Conservation (phyloP, 164 flowering plant species). For the Tetracentron sinense region DNA sequence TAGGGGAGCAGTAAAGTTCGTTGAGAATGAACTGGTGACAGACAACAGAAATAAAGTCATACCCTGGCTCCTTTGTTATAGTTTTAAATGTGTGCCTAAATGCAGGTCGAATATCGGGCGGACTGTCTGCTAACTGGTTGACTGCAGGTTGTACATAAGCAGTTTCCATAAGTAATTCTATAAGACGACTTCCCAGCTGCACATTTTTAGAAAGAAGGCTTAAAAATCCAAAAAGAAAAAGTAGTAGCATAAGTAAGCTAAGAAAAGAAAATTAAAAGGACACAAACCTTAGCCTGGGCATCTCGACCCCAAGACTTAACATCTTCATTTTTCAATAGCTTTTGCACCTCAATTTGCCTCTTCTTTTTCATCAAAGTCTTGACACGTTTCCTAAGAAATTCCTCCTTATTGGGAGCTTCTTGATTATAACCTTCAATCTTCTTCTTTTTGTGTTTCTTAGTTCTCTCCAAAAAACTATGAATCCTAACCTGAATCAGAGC, state of each 20-base stretch:
- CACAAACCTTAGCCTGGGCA: slow-evolving; percentile 78
- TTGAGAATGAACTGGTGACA: neutral
- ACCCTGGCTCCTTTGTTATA: slow-evolving; percentile 49
- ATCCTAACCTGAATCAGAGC: slow-evolving; percentile 56
- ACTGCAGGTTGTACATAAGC: slow-evolving; percentile 80
- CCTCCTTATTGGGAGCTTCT: slow-evolving; percentile 43
- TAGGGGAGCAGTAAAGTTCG: neutral
- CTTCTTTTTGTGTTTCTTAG: slow-evolving; percentile 38
- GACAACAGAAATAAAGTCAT: slow-evolving; percentile 15
- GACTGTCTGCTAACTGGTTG: slow-evolving; percentile 52
- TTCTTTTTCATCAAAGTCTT: slow-evolving; percentile 56
- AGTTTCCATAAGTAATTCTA: slow-evolving; percentile 69
- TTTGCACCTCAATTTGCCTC: slow-evolving; percentile 52
- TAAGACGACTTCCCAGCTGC: slow-evolving; percentile 88
- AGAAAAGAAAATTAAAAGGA: neutral
- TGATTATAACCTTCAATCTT: slow-evolving; percentile 22
- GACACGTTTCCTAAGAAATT: slow-evolving; percentile 51
- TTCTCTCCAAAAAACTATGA: slow-evolving; percentile 61
- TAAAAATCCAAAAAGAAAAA: slow-evolving; percentile 12
- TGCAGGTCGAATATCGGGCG: slow-evolving; percentile 93
- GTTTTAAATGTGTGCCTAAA: slow-evolving; percentile 63
- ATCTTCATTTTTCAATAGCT: slow-evolving; percentile 55
- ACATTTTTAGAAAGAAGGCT: slow-evolving; percentile 17
- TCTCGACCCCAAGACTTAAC: slow-evolving; percentile 64
- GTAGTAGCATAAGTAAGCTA: neutral